Conservation (phyloP, 225 moss, liverwort and hornwort genomes). For the Climacium dendroides region DNA sequence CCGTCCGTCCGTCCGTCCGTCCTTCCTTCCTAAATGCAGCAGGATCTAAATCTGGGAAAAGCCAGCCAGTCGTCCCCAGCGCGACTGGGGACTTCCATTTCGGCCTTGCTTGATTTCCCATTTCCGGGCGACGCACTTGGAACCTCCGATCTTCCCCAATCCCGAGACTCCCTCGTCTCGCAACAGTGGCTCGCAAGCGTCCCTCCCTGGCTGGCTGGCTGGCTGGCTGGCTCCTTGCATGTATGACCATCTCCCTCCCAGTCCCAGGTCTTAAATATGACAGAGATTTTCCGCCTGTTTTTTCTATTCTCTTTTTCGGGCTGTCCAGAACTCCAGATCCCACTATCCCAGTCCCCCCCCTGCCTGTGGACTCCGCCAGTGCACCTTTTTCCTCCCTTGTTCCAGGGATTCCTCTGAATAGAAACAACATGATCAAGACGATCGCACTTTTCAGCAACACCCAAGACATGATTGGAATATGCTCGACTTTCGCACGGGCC, state of each 20-base stretch:
- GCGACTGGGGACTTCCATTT: background rate
- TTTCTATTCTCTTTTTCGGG: background rate
- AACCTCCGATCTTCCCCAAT: conserved; percentile 6
- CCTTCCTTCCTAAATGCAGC: background rate
- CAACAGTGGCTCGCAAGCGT: too few species aligned
- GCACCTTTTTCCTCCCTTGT: background rate
- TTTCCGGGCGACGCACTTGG: background rate
- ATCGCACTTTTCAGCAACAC: background rate
- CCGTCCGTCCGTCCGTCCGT: background rate
- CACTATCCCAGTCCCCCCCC: too few species aligned
- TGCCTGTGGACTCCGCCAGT: background rate
- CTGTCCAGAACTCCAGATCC: background rate
- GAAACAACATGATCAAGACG: background rate
- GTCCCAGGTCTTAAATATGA: background rate
- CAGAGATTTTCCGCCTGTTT: conserved; percentile 7
- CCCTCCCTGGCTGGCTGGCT: too few species aligned
- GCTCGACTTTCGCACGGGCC: background rate
- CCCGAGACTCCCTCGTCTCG: too few species aligned
- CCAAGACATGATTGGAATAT: background rate
- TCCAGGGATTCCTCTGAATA: background rate
- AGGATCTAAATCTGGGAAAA: background rate
- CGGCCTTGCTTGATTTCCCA: background rate
- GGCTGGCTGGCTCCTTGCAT: too few species aligned
- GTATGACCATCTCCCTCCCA: too few species aligned
- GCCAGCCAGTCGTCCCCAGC: background rate